Evolutionary conservation across 1,284 basidiomycete genomes (phyloP), one percentile per base, ranked within the genome.

Genomic region (Trametes pubescens): DNA sequence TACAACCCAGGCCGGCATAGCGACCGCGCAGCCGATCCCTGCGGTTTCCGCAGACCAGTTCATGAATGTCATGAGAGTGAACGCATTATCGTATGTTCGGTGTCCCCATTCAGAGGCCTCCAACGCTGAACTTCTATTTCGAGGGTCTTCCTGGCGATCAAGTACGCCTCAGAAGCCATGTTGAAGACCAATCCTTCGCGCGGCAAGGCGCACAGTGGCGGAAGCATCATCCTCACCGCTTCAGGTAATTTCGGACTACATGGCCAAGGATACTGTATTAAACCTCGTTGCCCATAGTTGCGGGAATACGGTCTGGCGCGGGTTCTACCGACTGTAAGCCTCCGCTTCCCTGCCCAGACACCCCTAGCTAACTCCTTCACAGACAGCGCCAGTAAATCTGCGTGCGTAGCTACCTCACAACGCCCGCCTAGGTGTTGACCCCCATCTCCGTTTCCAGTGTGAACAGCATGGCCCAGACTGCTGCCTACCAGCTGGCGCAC

Each of bases 331-430:
- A 96, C 67, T 98, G 95, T 94, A 73, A 80, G 89, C 67, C 26
- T 13, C 6, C 10, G 8, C 37, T 29, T 32, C 26, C 2, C 6
- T 35, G 35, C n/a, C 43, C 4, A 55, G 14, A 32, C 29, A 46
- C 22, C 53, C 9, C 57, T 57, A 61, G 18, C 57, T 72, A 55
- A 74, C 62, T 49, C 26, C 38, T 40, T 26, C 51, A 9, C 73
- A 94, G 93, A 95, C 73, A 95, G 93, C 67, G 94, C 94, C 51
- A 94, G 92, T 71, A 96, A 96, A 81, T 92, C 94, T 29, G 94
- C 93, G 92, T 94, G 74, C 76, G 89, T 80, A 14, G 26, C 13
- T 18, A 24, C 11, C 21, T n/a, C 2, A 3, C 22, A n/a, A 26
- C 11, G 10, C 44, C 1, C 35, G 11, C 9, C 6, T 21, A 32